These are phyloP conservation scores for Choanephora cucurbitarum DNA, from an alignment of 371 early-diverging fungal species.

Conservation along the genomic window DNA sequence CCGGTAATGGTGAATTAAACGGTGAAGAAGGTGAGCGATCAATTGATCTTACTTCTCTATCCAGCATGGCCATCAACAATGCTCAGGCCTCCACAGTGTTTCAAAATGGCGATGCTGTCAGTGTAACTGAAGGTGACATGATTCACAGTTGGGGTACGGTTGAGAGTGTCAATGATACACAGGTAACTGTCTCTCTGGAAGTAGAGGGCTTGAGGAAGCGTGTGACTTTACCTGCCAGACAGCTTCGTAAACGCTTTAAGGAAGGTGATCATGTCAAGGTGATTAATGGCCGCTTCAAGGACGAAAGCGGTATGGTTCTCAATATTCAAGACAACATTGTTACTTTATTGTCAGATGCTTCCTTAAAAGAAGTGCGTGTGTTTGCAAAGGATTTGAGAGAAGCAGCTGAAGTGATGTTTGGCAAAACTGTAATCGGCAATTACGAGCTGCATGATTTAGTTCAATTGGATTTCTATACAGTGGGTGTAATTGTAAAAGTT, in stretches of 20 bases:
- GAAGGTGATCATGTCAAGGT: slow-evolving; percentile 95
- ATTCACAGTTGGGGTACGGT: slow-evolving; percentile 83
- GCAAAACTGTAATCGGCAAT: slow-evolving; percentile 53
- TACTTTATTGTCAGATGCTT: slow-evolving; percentile 81
- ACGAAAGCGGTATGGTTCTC: slow-evolving; percentile 89
- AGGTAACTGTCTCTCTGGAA: slow-evolving; percentile 61
- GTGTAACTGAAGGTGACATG: slow-evolving; percentile 89
- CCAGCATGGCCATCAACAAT: slow-evolving; percentile 46
- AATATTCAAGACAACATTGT: slow-evolving; percentile 76
- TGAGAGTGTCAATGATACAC: slow-evolving; percentile 62
- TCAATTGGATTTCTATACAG: slow-evolving; percentile 69
- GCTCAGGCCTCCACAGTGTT: slow-evolving; percentile 54
- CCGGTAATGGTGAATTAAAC: slow-evolving; percentile 64
- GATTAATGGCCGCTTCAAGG: slow-evolving; percentile 85
- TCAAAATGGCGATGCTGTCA: slow-evolving; percentile 87
- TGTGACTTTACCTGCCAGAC: slow-evolving; percentile 54
- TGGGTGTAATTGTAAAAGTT: slow-evolving; percentile 86
- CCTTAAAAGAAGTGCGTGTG: slow-evolving; percentile 74
- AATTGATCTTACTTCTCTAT: slow-evolving; percentile 54
- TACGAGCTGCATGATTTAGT: slow-evolving; percentile 90
- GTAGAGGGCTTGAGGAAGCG: slow-evolving; percentile 55
- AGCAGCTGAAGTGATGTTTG: slow-evolving; percentile 58
- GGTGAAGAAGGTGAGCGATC: slow-evolving; percentile 62
- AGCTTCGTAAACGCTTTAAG: slow-evolving; percentile 85
- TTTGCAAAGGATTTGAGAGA: slow-evolving; percentile 88